Conservation (phyloP, 2,329 filamentous ascomycete genomes). For the Aspergillus novofumigatus region DNA sequence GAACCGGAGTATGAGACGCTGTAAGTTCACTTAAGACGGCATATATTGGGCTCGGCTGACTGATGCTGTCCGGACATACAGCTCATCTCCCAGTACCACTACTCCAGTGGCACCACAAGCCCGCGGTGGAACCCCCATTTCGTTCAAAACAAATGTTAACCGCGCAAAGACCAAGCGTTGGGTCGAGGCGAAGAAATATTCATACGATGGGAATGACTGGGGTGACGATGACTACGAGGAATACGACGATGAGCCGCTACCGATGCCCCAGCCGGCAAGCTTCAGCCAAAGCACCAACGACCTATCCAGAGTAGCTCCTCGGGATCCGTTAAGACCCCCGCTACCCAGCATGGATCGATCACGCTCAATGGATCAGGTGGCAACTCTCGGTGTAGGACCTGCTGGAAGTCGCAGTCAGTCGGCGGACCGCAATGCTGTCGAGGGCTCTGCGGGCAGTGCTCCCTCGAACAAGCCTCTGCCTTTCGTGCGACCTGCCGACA, state of each 20-base stretch:
- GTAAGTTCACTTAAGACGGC: conserved; percentile 15
- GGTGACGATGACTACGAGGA: conserved; percentile 63
- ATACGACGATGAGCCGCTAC: conserved; percentile 53
- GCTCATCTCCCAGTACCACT: conserved; percentile 17
- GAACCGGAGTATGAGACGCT: conserved; percentile 20
- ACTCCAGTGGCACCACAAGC: conserved; percentile 27
- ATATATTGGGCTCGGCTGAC: not conserved
- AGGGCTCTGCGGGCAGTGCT: conserved; percentile 22
- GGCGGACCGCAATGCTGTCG: conserved; percentile 6
- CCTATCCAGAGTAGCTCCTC: conserved; percentile 7
- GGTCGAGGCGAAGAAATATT: conserved; percentile 81
- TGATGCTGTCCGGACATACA: not conserved
- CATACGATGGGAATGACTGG: conserved; percentile 94
- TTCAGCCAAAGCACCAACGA: conserved; percentile 25
- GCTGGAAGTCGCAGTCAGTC: conserved; percentile 23
- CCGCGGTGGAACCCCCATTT: conserved; percentile 43
- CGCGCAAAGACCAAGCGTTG: conserved; percentile 90
- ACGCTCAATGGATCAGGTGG: conserved; percentile 36
- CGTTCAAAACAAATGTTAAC: conserved; percentile 81
- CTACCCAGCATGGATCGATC: conserved; percentile 32
- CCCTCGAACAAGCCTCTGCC: conserved; percentile 49
- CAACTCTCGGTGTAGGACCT: conserved; percentile 11
- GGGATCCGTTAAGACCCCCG: conserved; percentile 10
- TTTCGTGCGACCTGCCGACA: conserved; percentile 70
- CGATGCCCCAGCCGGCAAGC: conserved; percentile 20